These are phyloP conservation scores for Sclerotinia glacialis DNA, from an alignment of 2,329 filamentous ascomycete genomes.

Conservation along the genomic window DNA sequence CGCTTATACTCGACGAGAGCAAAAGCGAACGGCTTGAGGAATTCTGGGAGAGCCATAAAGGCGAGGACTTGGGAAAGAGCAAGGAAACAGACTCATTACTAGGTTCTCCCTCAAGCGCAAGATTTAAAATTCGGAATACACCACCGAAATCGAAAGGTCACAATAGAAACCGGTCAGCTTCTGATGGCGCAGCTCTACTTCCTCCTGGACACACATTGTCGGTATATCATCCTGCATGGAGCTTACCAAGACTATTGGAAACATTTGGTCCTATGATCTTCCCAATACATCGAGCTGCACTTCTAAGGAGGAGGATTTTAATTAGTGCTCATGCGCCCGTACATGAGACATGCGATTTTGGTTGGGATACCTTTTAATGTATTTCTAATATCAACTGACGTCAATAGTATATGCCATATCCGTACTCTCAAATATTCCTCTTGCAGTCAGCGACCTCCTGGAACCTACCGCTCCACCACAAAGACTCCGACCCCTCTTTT, in stretches of 20 bases:
- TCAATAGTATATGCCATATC: conserved; percentile 85
- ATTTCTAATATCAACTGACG: conserved; percentile 18
- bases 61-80: conserved; percentile 33
- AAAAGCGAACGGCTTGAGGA: conserved; percentile 65
- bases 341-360: conserved; percentile 81
- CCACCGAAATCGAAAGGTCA: conserved; percentile 44
- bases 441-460: conserved; percentile 68
- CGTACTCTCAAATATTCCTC: conserved; percentile 84
- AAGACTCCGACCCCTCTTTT: conserved; percentile 81
- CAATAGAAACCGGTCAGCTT: conserved; percentile 57
- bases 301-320: conserved; percentile 83
- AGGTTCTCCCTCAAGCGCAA: conserved; percentile 44
- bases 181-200: conserved; percentile 58
- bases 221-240: conserved; percentile 81
- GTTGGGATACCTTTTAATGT: conserved; percentile 48
- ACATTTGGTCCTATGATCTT: conserved; percentile 90
- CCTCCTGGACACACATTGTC: conserved; percentile 65
- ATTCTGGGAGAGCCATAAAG: conserved; percentile 71
- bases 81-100: conserved; percentile 35
- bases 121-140: conserved; percentile 43
- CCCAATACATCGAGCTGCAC: conserved; percentile 80
- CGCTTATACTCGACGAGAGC: conserved; percentile 62
- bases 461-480: conserved; percentile 59
- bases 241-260: conserved; percentile 72
- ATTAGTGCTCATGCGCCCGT: conserved; percentile 86